Evolutionary conservation across 306 rosid genomes (phyloP), one percentile per base, ranked within the genome.

Genomic region (Cicer pinnatifidum): DNA sequence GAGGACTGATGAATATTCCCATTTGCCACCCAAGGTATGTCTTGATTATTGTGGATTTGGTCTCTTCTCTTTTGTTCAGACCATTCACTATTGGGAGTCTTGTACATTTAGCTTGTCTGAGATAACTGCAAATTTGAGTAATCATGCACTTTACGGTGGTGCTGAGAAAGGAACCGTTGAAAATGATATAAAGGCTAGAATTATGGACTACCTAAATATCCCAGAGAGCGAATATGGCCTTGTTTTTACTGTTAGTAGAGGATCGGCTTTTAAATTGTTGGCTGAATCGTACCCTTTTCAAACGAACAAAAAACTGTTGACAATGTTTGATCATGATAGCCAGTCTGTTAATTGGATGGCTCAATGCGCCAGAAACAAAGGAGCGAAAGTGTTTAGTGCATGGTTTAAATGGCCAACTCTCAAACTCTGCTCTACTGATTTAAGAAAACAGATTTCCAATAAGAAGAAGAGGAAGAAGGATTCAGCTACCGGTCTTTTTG

Each of bases 21-120:
- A 93, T 83, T 79, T 93, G 70, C 82, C 88, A 0, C 96, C 92
- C 0, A 93, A 91, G 98, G 98, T 91, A 86, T 91, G 97, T 92
- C 98, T 93, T 69, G 98, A 93, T 79, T 93, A 93, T 80, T 93
- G 98, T 82, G 98, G 98, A 56, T 93, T 91, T 64, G 98, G 98
- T 16, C 89, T 93, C 44, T 93, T 93, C 73, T 93, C 98, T 64
- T 88, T 84, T 68, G 85, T 89, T 73, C 98, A 93, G 90, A 91
- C 98, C 19, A 80, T 89, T 76, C 98, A 93, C 13, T 85, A 91
- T 52, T 91, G 97, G 98, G 98, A 93, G 68, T 93, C 98, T 13
- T 91, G 88, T 69, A 93, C 98, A 6, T 93, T 93, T 88, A 93
- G 98, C 77, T 83, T 93, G 88, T 89, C 97, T 78, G 97, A 93